phyloP scores from a whole-genome alignment of 78 protist species.

The Isochrysis galbana region DNA sequence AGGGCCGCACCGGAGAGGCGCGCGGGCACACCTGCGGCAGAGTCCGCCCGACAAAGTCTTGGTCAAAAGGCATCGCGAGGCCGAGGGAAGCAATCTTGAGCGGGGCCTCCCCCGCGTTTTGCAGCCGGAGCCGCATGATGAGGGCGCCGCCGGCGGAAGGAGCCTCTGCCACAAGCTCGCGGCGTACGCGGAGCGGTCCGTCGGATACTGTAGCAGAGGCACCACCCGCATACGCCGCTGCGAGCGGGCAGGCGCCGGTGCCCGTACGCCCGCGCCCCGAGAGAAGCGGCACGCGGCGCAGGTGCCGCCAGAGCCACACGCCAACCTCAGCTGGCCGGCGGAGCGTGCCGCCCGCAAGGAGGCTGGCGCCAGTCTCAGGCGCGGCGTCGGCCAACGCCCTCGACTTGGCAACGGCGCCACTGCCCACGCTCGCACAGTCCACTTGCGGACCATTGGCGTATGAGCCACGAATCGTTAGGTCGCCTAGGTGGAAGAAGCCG shows the following conservation, averaged over 20 bases:
- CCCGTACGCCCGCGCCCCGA: neutral
- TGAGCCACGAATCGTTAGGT: neutral
- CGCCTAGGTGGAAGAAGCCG: neutral
- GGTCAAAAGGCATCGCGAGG: conserved; percentile 11
- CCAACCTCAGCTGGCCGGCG: neutral
- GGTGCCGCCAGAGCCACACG: neutral
- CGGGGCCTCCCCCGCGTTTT: neutral
- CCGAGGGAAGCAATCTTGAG: neutral
- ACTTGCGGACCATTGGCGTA: no score
- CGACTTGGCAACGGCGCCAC: neutral
- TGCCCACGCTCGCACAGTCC: neutral
- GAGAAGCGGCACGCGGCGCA: neutral
- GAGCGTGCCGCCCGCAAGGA: neutral
- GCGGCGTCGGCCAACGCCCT: neutral
- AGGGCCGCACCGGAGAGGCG: neutral
- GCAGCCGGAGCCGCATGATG: neutral
- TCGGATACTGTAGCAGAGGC: no score
- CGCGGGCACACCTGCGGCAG: neutral
- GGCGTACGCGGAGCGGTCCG: neutral
- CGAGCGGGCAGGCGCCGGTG: neutral
- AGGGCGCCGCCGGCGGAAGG: neutral
- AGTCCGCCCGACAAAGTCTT: neutral
- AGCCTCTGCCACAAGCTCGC: neutral
- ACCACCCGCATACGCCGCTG: neutral
- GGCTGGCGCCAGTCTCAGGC: neutral